Base-by-base conservation (phyloP, 2,329 filamentous ascomycete genomes). In the Pseudophaeomoniella oleicola region DNA sequence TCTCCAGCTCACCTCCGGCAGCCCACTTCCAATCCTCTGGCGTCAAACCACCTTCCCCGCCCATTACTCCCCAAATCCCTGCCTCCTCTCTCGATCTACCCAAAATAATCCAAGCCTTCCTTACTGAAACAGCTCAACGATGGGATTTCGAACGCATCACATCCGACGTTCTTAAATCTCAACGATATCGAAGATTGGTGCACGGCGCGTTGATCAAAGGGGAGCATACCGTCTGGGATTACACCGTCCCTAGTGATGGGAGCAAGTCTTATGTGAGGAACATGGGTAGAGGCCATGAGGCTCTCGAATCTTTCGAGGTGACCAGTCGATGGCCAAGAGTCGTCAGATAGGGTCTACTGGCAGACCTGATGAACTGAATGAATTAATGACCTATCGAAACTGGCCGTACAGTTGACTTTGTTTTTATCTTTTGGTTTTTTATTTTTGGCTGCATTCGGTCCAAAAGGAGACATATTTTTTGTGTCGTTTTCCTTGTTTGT, bases 91-190 rank as follows among this genome's bases (percentile, higher is more conserved):
- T 17, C 6, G 30, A 32, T 17, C n/a, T 32, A 6, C 16, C 30
- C 9, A 9, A 6, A 10, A 15, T 32, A 6, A 32, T 32, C 30
- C n/a, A 56, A 46, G 73, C 72, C 32, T 94, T 93, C 52, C 67
- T 80, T 36, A 64, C 69, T 4, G 86, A 94, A 61, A 81, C 81
- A 3, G 65, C 68, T 38, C 64, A 66, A 12, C 80, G 79, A 47
- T 94, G 87, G 87, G 72, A 94, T 52, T 80, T 94, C 53, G 67
- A 79, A 30, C 63, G 65, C 43, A 88, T 94, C 49, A 86, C 81
- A 4, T 58, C 73, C 37, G 70, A 82, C 37, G 84, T 90, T 1
- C 58, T 92, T 5, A 60, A 67, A 29, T 86, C 80, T 32, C 87
- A 94, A 64, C 78, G 86, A 30, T 77, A 79, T 51, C 73, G 87